A percentile compares a stretch with the other conserved stretches of the same genome.
These are phyloP conservation scores for Polygonum aviculare DNA, from an alignment of 148 eudicot genomes.

Conservation along the genomic window DNA sequence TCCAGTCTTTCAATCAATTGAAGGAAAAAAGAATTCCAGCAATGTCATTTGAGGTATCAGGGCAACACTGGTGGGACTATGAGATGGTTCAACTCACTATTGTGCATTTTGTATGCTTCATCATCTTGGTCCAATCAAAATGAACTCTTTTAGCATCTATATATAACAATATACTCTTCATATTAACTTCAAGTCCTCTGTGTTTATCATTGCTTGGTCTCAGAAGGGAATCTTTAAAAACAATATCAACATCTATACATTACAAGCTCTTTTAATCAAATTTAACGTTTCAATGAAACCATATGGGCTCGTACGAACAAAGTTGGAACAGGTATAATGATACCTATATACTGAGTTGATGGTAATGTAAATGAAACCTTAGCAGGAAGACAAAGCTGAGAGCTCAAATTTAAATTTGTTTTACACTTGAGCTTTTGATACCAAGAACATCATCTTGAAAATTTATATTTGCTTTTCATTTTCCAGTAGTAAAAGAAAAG, in stretches of 20 bases:
- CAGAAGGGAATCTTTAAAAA: background rate
- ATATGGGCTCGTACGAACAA: background rate
- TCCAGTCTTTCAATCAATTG: background rate
- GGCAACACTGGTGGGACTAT: background rate
- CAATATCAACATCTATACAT: background rate
- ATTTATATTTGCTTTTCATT: background rate
- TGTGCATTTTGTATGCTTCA: background rate
- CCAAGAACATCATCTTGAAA: background rate
- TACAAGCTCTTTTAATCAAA: background rate
- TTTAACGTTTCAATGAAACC: background rate
- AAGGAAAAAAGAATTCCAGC: background rate
- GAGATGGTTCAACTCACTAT: background rate
- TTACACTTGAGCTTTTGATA: background rate
- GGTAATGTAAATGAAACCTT: background rate
- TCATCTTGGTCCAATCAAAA: background rate
- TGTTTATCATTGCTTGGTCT: background rate
- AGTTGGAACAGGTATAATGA: background rate
- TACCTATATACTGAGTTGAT: too few relatives aligned
- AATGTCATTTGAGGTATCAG: background rate
- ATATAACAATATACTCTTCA: background rate
- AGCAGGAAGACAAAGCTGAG: background rate
- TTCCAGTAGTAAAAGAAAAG: background rate
- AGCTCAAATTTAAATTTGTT: background rate
- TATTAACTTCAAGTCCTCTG: background rate
- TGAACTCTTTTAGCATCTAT: background rate